These are phyloP conservation scores for Cryomyces minteri DNA, from an alignment of 495 filamentous ascomycete genomes.

Conservation along the genomic window DNA sequence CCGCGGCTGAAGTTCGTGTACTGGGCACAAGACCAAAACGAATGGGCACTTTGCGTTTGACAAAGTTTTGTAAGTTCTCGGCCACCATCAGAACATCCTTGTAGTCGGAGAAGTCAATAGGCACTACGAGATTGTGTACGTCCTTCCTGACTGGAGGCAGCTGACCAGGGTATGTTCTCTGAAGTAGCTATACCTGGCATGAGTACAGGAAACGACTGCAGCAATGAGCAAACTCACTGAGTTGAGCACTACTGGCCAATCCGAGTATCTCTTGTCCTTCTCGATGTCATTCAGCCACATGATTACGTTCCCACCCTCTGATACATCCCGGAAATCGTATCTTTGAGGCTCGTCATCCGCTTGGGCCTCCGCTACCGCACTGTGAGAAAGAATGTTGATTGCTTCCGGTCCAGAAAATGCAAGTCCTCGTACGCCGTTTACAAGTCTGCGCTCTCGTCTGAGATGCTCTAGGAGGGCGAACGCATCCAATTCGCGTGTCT, in stretches of 20 bases:
- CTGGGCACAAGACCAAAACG: slow-evolving; percentile 78
- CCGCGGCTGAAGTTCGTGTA: slow-evolving; percentile 38
- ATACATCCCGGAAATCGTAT: slow-evolving; percentile 74
- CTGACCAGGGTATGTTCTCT: slow-evolving; percentile 64
- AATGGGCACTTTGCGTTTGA: slow-evolving; percentile 65
- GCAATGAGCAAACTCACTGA: slow-evolving; percentile 30
- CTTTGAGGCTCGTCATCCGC: slow-evolving; percentile 47
- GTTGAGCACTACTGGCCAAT: slow-evolving; percentile 42
- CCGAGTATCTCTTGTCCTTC: slow-evolving; percentile 70
- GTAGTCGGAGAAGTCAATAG: slow-evolving; percentile 54
- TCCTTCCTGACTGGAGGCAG: slow-evolving; percentile 69
- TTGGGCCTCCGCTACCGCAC: slow-evolving; percentile 43
- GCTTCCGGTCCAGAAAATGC: slow-evolving; percentile 62
- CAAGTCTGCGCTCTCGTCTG: slow-evolving; percentile 58
- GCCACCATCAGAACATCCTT: slow-evolving; percentile 54
- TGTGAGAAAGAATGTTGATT: slow-evolving; percentile 58
- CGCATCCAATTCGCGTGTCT: slow-evolving; percentile 66
- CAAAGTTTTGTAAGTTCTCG: slow-evolving; percentile 49
- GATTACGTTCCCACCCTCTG: slow-evolving; percentile 72
- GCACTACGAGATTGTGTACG: slow-evolving; percentile 70
- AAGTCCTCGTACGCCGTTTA: slow-evolving; percentile 51
- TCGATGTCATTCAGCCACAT: slow-evolving; percentile 93
- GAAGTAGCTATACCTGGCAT: slow-evolving; percentile 37
- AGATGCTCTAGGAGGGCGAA: slow-evolving; percentile 69
- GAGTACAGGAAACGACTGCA: not conserved